Percentiles rank a stretch among this genome's conserved stretches.
Evolutionary conservation across 2,329 filamentous ascomycete species (phyloP).

Genomic region (Akanthomyces dipterigenus): DNA sequence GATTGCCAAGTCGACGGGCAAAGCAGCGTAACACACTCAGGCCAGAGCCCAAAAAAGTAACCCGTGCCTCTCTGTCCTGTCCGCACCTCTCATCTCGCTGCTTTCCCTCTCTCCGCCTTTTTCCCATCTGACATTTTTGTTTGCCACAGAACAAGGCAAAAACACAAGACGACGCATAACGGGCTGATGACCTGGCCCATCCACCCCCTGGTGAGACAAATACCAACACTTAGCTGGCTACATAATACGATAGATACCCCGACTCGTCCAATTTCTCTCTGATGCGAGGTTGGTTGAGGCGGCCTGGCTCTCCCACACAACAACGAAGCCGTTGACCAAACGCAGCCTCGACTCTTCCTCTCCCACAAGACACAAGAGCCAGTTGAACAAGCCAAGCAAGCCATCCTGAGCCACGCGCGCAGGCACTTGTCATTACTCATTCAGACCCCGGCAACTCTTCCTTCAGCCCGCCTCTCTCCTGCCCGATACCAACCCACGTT

Average conservation of each 20-base stretch:
- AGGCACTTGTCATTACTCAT: background rate
- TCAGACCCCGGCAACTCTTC: background rate
- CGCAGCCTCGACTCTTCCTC: background rate
- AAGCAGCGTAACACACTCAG: conserved; percentile 1
- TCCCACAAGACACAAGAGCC: background rate
- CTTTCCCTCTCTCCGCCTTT: background rate
- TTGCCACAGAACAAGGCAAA: background rate
- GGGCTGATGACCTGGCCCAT: background rate
- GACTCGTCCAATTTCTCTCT: background rate
- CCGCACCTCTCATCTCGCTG: conserved; percentile 6
- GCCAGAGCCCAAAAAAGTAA: background rate
- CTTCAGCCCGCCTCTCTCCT: background rate
- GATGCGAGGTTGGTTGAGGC: background rate
- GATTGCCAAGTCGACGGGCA: background rate
- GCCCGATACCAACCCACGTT: background rate
- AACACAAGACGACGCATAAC: background rate
- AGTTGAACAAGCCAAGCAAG: background rate
- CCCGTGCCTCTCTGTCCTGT: conserved; percentile 10
- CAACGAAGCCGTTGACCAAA: background rate
- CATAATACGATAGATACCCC: no score
- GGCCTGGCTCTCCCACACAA: background rate
- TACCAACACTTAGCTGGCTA: background rate
- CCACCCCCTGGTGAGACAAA: background rate
- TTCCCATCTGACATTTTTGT: background rate
- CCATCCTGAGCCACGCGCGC: background rate